Conservation (phyloP, 805 yeast genomes). For the Yarrowia yakushimensis region DNA sequence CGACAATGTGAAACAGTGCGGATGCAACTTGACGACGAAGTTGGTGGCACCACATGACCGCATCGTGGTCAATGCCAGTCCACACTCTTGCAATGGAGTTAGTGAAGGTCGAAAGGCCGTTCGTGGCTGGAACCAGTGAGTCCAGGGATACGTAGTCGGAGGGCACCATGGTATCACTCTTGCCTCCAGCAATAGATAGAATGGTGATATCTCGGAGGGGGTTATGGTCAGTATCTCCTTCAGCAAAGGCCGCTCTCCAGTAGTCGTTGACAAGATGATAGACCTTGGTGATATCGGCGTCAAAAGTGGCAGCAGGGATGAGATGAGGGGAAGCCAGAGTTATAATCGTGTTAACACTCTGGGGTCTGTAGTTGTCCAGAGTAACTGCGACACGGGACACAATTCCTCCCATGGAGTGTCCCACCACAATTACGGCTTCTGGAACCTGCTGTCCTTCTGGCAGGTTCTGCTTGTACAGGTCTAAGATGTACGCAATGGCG, state of each 20-base stretch:
- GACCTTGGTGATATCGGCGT: slow-evolving; percentile 74
- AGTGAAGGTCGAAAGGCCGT: slow-evolving; percentile 81
- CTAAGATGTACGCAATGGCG: slow-evolving; percentile 72
- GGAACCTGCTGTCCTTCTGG: slow-evolving; percentile 41
- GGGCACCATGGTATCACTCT: slow-evolving; percentile 71
- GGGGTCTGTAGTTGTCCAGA: slow-evolving; percentile 65
- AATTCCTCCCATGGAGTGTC: slow-evolving; percentile 97
- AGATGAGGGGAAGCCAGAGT: slow-evolving; percentile 91
- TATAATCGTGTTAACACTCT: slow-evolving; percentile 75
- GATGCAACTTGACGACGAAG: slow-evolving; percentile 60
- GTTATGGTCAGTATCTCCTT: slow-evolving; percentile 41
- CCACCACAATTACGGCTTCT: slow-evolving; percentile 69
- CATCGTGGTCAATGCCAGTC: slow-evolving; percentile 92
- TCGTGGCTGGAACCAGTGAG: slow-evolving; percentile 63
- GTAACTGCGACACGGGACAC: slow-evolving; percentile 84
- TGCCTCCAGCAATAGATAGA: slow-evolving; percentile 87
- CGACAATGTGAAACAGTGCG: slow-evolving; percentile 58
- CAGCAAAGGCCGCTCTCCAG: slow-evolving; percentile 65
- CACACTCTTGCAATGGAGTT: slow-evolving; percentile 88
- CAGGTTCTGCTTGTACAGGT: slow-evolving; percentile 50
- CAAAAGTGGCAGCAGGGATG: slow-evolving; percentile 89
- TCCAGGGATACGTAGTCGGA: slow-evolving; percentile 83
- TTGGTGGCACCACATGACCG: slow-evolving; percentile 96
- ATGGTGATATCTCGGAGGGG: slow-evolving; percentile 60
- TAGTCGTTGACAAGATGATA: slow-evolving; percentile 72